Evolutionary conservation across 2,329 filamentous ascomycete species (phyloP).

Genomic region (Periconia sp.): DNA sequence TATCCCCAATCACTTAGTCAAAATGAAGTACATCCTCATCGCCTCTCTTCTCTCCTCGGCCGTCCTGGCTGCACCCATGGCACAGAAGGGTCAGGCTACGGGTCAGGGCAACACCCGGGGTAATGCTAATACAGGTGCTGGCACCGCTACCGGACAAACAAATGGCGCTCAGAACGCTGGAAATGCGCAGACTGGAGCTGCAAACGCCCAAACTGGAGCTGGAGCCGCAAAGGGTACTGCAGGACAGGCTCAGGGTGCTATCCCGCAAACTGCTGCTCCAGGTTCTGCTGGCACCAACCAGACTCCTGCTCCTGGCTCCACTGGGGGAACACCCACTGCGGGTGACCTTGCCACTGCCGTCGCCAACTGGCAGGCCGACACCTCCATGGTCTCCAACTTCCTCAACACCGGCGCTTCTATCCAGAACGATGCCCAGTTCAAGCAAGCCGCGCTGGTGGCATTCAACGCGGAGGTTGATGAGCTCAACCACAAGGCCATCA

Average conservation of each 20-base stretch:
- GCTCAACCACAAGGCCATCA: conserved; percentile 42
- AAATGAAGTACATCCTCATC: conserved; percentile 41
- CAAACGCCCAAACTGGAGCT: background rate
- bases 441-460: conserved; percentile 39
- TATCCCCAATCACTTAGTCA: conserved; percentile 20
- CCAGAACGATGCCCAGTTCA: conserved; percentile 38
- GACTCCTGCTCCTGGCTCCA: conserved; percentile 9
- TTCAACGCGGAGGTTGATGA: conserved; percentile 44
- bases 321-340: conserved; percentile 27
- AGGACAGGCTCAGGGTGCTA: background rate
- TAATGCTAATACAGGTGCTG: conserved; percentile 15
- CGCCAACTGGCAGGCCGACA: conserved; percentile 42
- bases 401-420: conserved; percentile 36
- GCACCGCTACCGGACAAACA: conserved; percentile 1
- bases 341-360: conserved; percentile 38
- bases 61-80: conserved; percentile 33
- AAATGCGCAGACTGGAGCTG: background rate
- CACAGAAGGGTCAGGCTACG: conserved; percentile 20
- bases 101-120: conserved; percentile 11
- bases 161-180: background rate
- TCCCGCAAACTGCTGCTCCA: background rate
- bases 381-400: conserved; percentile 43
- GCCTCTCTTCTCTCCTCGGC: conserved; percentile 36
- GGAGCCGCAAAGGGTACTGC: background rate
- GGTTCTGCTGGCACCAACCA: background rate